Evolutionary conservation across 164 flowering plant species (phyloP).

Genomic region (Magnolia officinalis): DNA sequence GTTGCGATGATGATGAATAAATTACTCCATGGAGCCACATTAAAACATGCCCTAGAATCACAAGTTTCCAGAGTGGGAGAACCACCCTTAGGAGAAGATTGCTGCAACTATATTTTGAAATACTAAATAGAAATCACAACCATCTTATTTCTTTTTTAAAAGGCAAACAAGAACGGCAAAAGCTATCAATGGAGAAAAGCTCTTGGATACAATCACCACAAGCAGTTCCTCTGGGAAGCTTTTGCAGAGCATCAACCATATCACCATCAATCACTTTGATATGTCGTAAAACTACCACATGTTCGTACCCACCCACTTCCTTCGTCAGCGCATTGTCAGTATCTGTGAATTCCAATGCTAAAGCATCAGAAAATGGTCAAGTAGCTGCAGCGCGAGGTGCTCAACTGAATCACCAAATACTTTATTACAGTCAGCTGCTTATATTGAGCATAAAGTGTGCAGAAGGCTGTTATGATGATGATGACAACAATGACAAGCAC

Average conservation of each 20-base stretch:
- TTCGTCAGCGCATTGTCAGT: constrained; percentile 74
- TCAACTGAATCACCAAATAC: neutral
- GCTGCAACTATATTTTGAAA: neutral
- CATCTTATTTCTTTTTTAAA: neutral
- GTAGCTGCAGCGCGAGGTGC: neutral
- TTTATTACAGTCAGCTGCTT: neutral
- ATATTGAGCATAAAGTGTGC: neutral
- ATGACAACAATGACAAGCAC: too few species aligned
- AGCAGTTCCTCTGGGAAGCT: constrained; percentile 71
- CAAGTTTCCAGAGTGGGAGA: neutral
- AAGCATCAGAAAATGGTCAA: neutral
- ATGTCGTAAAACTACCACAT: constrained; percentile 58
- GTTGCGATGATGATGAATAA: too few species aligned
- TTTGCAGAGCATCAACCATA: constrained; percentile 47
- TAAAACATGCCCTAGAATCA: neutral
- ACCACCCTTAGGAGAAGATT: neutral
- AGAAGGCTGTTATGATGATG: too few species aligned
- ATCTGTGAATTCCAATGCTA: constrained; percentile 40
- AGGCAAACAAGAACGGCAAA: neutral
- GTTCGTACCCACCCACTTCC: constrained; percentile 94
- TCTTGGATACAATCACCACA: constrained; percentile 90
- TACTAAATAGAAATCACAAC: neutral
- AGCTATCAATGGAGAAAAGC: neutral
- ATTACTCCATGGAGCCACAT: too few species aligned
- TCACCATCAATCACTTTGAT: constrained; percentile 78